A percentile compares a stretch with the other conserved stretches of the same genome.
Evolutionary conservation across 352 stramenopile species (phyloP).

Genomic region (Peronospora belbahrii): DNA sequence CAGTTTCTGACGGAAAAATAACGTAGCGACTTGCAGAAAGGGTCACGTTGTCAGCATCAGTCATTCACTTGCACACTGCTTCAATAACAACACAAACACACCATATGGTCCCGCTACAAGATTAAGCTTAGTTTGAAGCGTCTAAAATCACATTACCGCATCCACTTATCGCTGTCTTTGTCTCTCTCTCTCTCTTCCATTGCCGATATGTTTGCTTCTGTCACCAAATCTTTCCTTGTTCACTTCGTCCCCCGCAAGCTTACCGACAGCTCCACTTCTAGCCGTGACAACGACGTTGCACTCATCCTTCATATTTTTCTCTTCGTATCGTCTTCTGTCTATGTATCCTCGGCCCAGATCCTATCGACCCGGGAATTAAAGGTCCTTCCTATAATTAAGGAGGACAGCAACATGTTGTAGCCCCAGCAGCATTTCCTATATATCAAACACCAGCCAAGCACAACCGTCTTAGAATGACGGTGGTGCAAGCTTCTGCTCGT

Average conservation of each 20-base stretch:
- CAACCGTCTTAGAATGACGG: constrained; percentile 59
- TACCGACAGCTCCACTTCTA: constrained; percentile 12
- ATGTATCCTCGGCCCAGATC: constrained; percentile 27
- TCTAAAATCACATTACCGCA: constrained; percentile 34
- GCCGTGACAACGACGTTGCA: constrained; percentile 1
- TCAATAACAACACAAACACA: not conserved
- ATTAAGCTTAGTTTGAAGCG: constrained; percentile 18
- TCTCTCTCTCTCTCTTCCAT: constrained; percentile 1
- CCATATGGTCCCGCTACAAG: not conserved
- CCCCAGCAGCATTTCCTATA: constrained; percentile 12
- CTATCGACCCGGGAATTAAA: constrained; percentile 16
- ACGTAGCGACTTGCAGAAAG: constrained; percentile 1
- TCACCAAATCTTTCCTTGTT: constrained; percentile 7
- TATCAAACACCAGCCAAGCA: constrained; percentile 18
- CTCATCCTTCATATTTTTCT: constrained; percentile 1
- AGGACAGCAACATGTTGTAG: constrained; percentile 27
- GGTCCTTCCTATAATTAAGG: constrained; percentile 37
- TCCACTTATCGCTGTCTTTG: constrained; percentile 17
- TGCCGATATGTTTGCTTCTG: constrained; percentile 4
- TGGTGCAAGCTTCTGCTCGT: constrained; percentile 82
- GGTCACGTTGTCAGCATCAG: not conserved
- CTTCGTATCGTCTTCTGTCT: constrained; percentile 13
- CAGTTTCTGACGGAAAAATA: constrained; percentile 16
- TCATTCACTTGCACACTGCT: not conserved
- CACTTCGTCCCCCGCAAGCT: constrained; percentile 8